phyloP scores from a whole-genome alignment of 2,329 filamentous ascomycete genomes.

The Atkinsonella hypoxylon region DNA sequence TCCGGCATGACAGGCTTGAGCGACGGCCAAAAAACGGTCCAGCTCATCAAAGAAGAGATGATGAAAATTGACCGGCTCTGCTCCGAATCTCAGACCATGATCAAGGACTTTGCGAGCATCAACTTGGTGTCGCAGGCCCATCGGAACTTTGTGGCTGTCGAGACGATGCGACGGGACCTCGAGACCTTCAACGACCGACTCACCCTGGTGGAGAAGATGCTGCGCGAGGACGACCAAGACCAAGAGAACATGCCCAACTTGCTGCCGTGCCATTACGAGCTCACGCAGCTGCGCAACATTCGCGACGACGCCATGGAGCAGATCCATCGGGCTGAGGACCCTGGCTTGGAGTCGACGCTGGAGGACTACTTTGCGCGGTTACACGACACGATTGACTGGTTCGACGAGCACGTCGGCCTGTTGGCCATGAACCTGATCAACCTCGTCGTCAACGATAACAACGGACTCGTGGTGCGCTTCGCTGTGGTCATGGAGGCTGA shows the following conservation, averaged over 20 bases:
- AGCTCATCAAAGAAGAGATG: conserved; percentile 94
- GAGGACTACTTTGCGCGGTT: conserved; percentile 81
- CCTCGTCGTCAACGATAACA: conserved; percentile 75
- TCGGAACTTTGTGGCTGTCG: conserved; percentile 87
- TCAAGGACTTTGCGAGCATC: conserved; percentile 89
- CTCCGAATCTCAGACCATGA: conserved; percentile 94
- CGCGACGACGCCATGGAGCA: conserved; percentile 95
- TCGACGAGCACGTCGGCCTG: conserved; percentile 85
- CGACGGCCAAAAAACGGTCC: conserved; percentile 84
- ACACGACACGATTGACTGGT: conserved; percentile 83
- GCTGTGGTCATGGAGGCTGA: conserved; percentile 90
- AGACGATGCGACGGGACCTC: conserved; percentile 84
- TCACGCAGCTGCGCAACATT: conserved; percentile 86
- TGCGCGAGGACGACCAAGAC: conserved; percentile 75
- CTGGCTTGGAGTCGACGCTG: conserved; percentile 66
- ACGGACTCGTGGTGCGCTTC: conserved; percentile 78
- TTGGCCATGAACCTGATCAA: conserved; percentile 85
- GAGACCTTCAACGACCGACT: conserved; percentile 77
- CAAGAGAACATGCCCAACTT: conserved; percentile 86
- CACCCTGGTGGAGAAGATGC: conserved; percentile 61
- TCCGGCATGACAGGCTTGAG: conserved; percentile 79
- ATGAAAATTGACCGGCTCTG: conserved; percentile 97
- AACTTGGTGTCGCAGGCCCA: conserved; percentile 89
- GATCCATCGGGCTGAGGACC: conserved; percentile 66
- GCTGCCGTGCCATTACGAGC: conserved; percentile 77